A percentile compares a stretch with the other conserved stretches of the same genome.
Conservation (phyloP, 352 stramenopile genomes). For the Globisporangium splendens region DNA sequence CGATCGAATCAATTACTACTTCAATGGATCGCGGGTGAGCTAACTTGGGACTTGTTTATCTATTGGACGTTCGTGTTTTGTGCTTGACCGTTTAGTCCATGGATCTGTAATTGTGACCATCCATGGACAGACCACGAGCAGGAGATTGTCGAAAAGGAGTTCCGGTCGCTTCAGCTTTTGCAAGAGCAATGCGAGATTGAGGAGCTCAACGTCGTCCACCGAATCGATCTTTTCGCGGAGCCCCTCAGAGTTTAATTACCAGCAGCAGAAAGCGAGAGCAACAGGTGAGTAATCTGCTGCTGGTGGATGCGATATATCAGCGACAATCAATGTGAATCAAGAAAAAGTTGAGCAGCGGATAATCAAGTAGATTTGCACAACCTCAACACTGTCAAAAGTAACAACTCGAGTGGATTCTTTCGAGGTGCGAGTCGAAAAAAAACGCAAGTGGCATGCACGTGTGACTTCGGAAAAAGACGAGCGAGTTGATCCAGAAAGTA, state of each 20-base stretch:
- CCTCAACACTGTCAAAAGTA: no score
- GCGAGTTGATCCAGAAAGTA: no score
- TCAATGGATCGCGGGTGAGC: background rate
- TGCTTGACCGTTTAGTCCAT: slow-evolving; percentile 25
- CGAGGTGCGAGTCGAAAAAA: no score
- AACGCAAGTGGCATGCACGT: no score
- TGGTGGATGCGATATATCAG: background rate
- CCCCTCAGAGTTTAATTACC: slow-evolving; percentile 24
- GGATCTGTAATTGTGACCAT: slow-evolving; percentile 83
- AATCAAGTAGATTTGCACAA: no score
- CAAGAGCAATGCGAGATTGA: slow-evolving; percentile 30
- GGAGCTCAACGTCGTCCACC: slow-evolving; percentile 55
- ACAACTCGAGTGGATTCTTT: no score
- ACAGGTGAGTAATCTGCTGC: background rate
- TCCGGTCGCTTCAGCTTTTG: slow-evolving; percentile 40
- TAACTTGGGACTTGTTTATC: background rate
- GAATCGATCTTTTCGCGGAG: slow-evolving; percentile 51
- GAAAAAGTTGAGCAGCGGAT: no score
- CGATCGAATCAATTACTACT: no score
- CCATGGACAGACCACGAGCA: slow-evolving; percentile 55
- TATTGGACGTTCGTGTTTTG: no score
- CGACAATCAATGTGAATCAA: no score
- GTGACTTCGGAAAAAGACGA: no score
- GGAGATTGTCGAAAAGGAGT: slow-evolving; percentile 47
- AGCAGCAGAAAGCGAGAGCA: background rate